Percentiles rank a stretch among this genome's conserved stretches.
Conservation (phyloP, 2,329 filamentous ascomycete genomes). For the Curvularia verruculosa region DNA sequence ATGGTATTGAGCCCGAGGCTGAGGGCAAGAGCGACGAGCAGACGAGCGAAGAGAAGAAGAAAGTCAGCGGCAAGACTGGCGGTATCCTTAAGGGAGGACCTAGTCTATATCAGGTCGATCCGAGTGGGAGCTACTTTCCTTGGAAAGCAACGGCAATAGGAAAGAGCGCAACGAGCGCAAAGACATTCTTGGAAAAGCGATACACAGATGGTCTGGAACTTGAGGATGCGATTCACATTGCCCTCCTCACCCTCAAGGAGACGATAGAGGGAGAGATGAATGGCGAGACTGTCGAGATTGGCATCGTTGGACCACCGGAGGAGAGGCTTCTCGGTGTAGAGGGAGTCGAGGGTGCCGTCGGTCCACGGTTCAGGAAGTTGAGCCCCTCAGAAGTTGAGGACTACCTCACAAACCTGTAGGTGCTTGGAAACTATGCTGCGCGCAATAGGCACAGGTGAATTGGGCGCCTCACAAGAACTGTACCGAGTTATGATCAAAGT, state of each 20-base stretch:
- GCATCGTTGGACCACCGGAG: conserved; percentile 93
- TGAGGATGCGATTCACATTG: conserved; percentile 98
- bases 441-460: conserved; percentile 1
- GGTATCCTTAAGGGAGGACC: conserved; percentile 95
- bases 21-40: conserved; percentile 63
- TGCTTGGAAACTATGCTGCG: not conserved
- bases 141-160: conserved; percentile 99
- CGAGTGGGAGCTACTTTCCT: conserved; percentile 97
- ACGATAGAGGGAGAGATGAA: conserved; percentile 99
- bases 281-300: conserved; percentile 97
- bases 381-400: conserved; percentile 99
- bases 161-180: conserved; percentile 96
- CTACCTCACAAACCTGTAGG: conserved; percentile 96
- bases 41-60: conserved; percentile 68
- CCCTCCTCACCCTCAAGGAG: conserved; percentile 95
- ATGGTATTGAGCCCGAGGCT: conserved; percentile 87
- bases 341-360: conserved; percentile 82
- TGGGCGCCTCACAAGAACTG: not conserved
- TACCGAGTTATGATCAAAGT: conserved; percentile 11
- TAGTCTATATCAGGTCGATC: conserved; percentile 98
- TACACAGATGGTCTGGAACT: conserved; percentile 97
- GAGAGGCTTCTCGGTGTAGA: conserved; percentile 91
- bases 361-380: conserved; percentile 90
- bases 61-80: conserved; percentile 85
- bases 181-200: conserved; percentile 99